Conservation (phyloP, 305 asterid genomes). For the Plantago coronopus region DNA sequence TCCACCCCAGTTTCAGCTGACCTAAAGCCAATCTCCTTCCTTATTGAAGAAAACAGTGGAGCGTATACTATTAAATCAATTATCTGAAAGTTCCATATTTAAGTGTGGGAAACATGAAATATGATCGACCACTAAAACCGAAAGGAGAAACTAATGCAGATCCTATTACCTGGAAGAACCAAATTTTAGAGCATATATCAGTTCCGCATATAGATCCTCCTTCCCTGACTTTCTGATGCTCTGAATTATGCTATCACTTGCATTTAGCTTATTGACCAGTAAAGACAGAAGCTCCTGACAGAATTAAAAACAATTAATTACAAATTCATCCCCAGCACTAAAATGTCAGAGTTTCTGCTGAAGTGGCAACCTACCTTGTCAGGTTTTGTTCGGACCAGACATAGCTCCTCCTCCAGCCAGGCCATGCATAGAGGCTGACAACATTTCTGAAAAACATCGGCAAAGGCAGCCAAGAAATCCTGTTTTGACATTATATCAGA, state of each 20-base stretch:
- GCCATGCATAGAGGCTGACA: conserved; percentile 67
- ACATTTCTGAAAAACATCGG: conserved; percentile 51
- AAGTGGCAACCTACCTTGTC: conserved; percentile 50
- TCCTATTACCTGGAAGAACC: conserved; percentile 67
- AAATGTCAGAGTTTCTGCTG: neutral
- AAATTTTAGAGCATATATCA: conserved; percentile 66
- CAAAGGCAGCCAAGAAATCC: conserved; percentile 41
- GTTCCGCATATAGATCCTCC: conserved; percentile 43
- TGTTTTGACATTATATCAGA: conserved; percentile 30
- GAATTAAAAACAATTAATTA: conserved; percentile 16
- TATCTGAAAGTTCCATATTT: neutral
- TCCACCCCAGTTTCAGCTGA: neutral
- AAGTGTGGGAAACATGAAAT: conserved; percentile 15
- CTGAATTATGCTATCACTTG: conserved; percentile 51
- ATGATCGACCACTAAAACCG: conserved; percentile 13
- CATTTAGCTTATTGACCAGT: conserved; percentile 51
- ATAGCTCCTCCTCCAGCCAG: conserved; percentile 89
- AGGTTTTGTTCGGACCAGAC: conserved; percentile 39
- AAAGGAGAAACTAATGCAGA: conserved; percentile 17
- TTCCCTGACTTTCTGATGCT: conserved; percentile 78
- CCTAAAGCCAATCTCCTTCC: neutral
- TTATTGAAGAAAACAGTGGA: neutral
- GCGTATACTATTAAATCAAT: neutral
- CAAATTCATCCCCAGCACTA: conserved; percentile 9
- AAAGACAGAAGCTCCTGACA: conserved; percentile 60